Base-by-base conservation (phyloP, 805 yeast genomes). In the Metschnikowia santaceciliae region DNA sequence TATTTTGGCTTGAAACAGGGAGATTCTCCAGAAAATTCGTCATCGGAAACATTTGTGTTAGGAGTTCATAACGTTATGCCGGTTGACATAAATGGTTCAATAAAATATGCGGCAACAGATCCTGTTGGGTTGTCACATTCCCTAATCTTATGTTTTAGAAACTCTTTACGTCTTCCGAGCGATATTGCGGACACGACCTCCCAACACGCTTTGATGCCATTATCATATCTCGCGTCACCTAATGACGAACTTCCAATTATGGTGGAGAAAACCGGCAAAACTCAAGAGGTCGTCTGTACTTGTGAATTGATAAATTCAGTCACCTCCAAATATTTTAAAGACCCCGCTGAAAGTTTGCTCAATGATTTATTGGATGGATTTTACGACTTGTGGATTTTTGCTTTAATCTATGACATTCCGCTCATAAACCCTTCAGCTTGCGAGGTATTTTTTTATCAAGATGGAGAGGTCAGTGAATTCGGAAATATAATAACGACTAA, bases 161-260 rank as follows among this genome's bases (percentile, higher is more conserved):
- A 79, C 51, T 53, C 58, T 0, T 60, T 78, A 38, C 66, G 65
- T 37, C 60, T 83, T 30, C 85, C 85, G 0, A 14, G 58, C 36
- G 50, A 37, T 45, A 32, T 51, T 48, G 15, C 48, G 17, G 40
- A 51, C 46, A 37, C 56, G 30, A 54, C 57, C 6, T 32, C 53
- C 4, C 48, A 30, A 14, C 71, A 75, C 49, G 65, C 71, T 7
- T 58, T 83, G 20, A 63, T 77, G 14, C 65, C 73, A 11, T 52
- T 83, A 8, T 76, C 86, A 1, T 72, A 74, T 47, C 72, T 74
- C 39, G 79, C 84, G 1, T 69, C 84, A 1, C 69, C 75, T 1
- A 72, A 75, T 50, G 75, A 76, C 13, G 72, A 75, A 19, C 61
- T 84, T 17, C 90, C 90, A 0, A 65, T 83, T 1, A 66, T 82